Conservation (phyloP, 257 asterid species). For the Plantago ovata region DNA sequence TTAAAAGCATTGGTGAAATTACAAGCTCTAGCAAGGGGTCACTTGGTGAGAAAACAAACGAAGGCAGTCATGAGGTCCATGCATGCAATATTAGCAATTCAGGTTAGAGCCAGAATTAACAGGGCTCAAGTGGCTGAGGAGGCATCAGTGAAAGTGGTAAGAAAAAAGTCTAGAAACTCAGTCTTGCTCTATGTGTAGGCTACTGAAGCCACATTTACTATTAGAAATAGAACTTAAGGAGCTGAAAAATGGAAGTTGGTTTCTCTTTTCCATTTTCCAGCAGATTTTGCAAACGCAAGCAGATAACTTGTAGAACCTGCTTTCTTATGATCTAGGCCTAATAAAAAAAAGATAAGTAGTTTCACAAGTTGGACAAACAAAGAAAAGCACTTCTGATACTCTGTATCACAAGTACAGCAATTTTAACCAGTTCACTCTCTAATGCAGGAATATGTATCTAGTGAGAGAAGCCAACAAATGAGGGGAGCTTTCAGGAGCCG, state of each 20-base stretch:
- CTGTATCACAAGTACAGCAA: neutral
- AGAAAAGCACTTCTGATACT: neutral
- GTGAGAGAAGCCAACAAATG: conserved; percentile 19
- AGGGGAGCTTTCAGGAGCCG: conserved; percentile 35
- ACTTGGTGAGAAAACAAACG: conserved; percentile 63
- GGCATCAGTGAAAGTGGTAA: conserved; percentile 17
- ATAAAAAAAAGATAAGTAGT: neutral
- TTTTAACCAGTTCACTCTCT: neutral
- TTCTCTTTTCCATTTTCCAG: too few species aligned
- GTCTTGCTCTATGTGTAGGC: neutral
- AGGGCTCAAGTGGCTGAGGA: conserved; percentile 50
- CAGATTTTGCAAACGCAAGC: too few species aligned
- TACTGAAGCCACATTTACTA: too few species aligned
- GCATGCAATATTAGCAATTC: conserved; percentile 61
- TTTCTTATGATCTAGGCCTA: too few species aligned
- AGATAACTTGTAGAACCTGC: too few species aligned
- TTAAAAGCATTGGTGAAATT: conserved; percentile 66
- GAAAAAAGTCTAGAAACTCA: conserved; percentile 23
- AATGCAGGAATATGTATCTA: conserved; percentile 34
- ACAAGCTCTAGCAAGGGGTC: conserved; percentile 78
- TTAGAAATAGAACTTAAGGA: too few species aligned
- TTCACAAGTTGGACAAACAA: neutral
- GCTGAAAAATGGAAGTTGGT: too few species aligned
- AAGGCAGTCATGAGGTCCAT: conserved; percentile 47
- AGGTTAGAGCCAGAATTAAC: conserved; percentile 63